Percentiles rank a stretch among this genome's conserved stretches.
Evolutionary conservation across 2,329 filamentous ascomycete species (phyloP).

Genomic region (Chaetothyriales sp.): DNA sequence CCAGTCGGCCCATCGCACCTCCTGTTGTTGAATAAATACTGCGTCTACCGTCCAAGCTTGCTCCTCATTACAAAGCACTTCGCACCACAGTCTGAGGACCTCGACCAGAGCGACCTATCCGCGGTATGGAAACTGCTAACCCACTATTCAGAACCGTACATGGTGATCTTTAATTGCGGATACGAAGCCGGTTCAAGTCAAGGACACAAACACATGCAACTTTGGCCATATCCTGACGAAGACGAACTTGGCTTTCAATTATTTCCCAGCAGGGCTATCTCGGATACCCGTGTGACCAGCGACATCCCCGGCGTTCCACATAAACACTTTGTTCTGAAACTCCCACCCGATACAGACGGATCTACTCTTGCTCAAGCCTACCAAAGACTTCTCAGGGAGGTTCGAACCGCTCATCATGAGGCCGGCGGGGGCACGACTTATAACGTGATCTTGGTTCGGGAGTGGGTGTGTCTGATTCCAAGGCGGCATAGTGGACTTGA

Average conservation of each 20-base stretch:
- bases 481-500: slow-evolving; percentile 11
- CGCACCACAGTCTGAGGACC: slow-evolving; percentile 24
- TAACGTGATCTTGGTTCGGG: slow-evolving; percentile 18
- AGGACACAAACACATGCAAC: slow-evolving; percentile 33
- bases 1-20: slow-evolving; percentile 13
- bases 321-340: slow-evolving; percentile 19
- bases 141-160: slow-evolving; percentile 17
- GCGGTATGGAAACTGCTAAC: slow-evolving; percentile 25
- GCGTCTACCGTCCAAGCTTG: slow-evolving; percentile 22
- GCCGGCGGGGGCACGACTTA: slow-evolving; percentile 14
- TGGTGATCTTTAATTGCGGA: slow-evolving; percentile 34
- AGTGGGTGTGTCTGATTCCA: slow-evolving; percentile 18
- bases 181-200: slow-evolving; percentile 29
- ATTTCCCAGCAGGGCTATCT: slow-evolving; percentile 16
- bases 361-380: slow-evolving; percentile 10
- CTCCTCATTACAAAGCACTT: slow-evolving; percentile 28
- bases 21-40: slow-evolving; percentile 18
- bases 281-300: slow-evolving; percentile 8
- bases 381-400: slow-evolving; percentile 12
- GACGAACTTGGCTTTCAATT: slow-evolving; percentile 10
- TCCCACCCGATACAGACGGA: slow-evolving; percentile 9
- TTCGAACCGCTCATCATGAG: slow-evolving; percentile 10
- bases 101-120: slow-evolving; percentile 24
- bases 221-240: slow-evolving; percentile 23
- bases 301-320: slow-evolving; percentile 15